Evolutionary conservation across 1,284 basidiomycete genomes (phyloP).

Genomic region (Neotropicomus parvogracilis): DNA sequence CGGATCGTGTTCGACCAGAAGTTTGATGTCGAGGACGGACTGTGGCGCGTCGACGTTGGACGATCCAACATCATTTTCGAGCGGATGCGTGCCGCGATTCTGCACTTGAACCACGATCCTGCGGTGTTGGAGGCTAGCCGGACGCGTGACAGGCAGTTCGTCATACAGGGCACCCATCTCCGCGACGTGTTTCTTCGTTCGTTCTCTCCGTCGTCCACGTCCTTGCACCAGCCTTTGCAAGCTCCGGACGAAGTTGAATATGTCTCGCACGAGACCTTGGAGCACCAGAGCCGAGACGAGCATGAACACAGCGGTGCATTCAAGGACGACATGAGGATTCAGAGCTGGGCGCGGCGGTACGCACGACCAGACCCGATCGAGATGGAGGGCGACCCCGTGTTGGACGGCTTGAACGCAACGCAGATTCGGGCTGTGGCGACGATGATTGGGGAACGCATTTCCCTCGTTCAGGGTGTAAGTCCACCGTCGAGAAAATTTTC

Average conservation of each 20-base stretch:
- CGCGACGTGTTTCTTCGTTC: conserved; percentile 63
- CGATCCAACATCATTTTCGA: conserved; percentile 63
- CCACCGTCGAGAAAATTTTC: not conserved
- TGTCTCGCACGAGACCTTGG: conserved; percentile 32
- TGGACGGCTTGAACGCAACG: conserved; percentile 68
- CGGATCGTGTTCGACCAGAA: conserved; percentile 54
- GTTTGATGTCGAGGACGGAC: conserved; percentile 45
- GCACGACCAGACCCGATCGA: conserved; percentile 56
- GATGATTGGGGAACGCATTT: conserved; percentile 79
- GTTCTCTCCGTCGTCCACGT: conserved; percentile 38
- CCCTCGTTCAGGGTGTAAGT: conserved; percentile 84
- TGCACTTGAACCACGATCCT: conserved; percentile 57
- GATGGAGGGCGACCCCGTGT: conserved; percentile 77
- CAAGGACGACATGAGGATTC: conserved; percentile 64
- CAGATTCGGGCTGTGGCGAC: conserved; percentile 82
- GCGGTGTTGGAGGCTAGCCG: conserved; percentile 36
- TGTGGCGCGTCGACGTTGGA: conserved; percentile 76
- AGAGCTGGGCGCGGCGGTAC: conserved; percentile 74
- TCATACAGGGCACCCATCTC: conserved; percentile 65
- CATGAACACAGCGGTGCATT: conserved; percentile 49
- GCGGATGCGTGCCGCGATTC: conserved; percentile 69
- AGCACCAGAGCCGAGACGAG: conserved; percentile 33
- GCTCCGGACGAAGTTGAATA: conserved; percentile 37
- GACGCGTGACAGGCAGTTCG: conserved; percentile 41
- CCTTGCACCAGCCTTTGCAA: conserved; percentile 32